These are phyloP conservation scores for Botrytis hyacinthi DNA, from an alignment of 2,329 filamentous ascomycete species.

Conservation along the genomic window DNA sequence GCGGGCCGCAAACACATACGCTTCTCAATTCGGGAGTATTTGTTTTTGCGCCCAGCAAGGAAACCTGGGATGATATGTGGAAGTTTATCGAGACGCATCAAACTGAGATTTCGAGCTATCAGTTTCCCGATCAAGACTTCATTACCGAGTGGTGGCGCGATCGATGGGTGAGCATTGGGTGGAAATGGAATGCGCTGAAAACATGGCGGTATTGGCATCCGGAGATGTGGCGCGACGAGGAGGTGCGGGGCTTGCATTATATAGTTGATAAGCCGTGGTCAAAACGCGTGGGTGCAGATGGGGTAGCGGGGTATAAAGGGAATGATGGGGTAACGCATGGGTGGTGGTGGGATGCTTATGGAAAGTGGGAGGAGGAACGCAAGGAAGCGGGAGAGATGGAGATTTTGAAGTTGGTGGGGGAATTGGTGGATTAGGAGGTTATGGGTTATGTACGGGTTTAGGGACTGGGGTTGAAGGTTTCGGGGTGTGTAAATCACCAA, in stretches of 20 bases:
- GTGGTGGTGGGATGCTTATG: constrained; percentile 5
- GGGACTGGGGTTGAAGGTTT: not conserved
- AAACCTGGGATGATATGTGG: constrained; percentile 40
- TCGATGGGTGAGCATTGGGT: constrained; percentile 55
- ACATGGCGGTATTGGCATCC: constrained; percentile 9
- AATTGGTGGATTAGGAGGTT: not conserved
- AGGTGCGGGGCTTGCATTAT: not conserved
- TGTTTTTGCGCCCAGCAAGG: constrained; percentile 49
- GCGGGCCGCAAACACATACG: constrained; percentile 37
- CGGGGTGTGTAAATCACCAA: not conserved
- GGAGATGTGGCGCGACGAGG: constrained; percentile 41
- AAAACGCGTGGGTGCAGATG: not conserved
- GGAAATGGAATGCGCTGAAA: constrained; percentile 42
- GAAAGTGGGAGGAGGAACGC: not conserved
- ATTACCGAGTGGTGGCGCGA: constrained; percentile 52
- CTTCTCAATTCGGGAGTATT: constrained; percentile 54
- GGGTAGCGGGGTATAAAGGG: not conserved
- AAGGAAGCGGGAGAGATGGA: not conserved
- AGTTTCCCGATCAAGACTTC: constrained; percentile 58
- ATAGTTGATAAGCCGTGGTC: not conserved
- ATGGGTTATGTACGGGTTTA: not conserved
- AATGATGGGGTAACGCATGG: not conserved
- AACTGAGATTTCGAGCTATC: constrained; percentile 38
- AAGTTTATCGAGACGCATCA: constrained; percentile 26
- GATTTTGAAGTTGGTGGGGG: not conserved